Base-by-base conservation (phyloP, 1,139 yeast species). In the Saccharomycopsis hybrid region DNA sequence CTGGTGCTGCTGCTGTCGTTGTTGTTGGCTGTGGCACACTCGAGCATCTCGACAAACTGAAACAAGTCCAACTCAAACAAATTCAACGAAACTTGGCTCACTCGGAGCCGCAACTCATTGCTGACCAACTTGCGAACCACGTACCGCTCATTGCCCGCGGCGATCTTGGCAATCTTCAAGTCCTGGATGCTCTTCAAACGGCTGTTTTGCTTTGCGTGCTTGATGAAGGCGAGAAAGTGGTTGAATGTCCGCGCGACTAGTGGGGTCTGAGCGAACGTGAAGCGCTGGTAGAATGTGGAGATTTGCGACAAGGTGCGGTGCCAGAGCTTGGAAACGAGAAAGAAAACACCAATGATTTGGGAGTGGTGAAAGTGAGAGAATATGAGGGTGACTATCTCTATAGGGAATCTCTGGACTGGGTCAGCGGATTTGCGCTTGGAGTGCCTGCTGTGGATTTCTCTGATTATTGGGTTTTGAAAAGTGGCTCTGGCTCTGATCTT, bases 291-390 rank as follows among this genome's bases (percentile, higher is more conserved):
- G 33, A 47, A 29, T 1, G 43, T 46, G 8, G 51, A 36, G 28
- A 50, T 44, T 24, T 18, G 18, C 9, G 46, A 44, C 13, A 50
- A 37, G 4, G 40, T 25, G n/a, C n/a, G 9, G 11, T 29, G 28
- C 54, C 54, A 51, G n/a, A 33, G 7, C 30, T 48, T 48, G 27
- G 45, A 46, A 13, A 51, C 54, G 3, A 33, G 31, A 25, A 46
- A 43, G 11, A 28, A 30, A 9, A n/a, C 7, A 27, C 40, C 27
- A 5, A 48, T 13, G n/a, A 51, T 49, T 27, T 49, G 46, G 18
- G 32, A n/a, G 9, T 28, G 25, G 11, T 47, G 40, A 4, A 51
- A 18, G 24, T 46, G 5, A 11, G 18, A 25, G 46, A 51, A 51
- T 18, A 51, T 49, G 4, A 18, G 29, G n/a, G 24, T 43, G 35